Percentiles rank a stretch among this genome's conserved stretches.
Conservation (phyloP, 371 early-diverging fungal species). For the Mucor saturninus region DNA sequence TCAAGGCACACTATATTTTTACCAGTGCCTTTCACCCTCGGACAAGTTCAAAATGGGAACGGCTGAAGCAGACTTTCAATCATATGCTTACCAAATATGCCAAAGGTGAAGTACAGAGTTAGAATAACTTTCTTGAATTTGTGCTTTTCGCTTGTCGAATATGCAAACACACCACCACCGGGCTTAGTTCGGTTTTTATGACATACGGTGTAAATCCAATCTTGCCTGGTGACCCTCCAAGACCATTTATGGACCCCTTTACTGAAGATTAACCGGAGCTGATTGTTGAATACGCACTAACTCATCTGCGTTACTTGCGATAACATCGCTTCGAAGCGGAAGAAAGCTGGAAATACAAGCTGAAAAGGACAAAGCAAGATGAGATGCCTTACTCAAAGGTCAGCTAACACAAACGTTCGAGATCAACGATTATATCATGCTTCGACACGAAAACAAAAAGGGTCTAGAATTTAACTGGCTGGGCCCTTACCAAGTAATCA, state of each 20-base stretch:
- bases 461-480: conserved; percentile 18
- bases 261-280: conserved; percentile 5
- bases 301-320: neutral
- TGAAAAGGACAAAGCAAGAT: conserved; percentile 4
- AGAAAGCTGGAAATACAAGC: neutral
- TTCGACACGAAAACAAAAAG: neutral
- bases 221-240: conserved; percentile 18
- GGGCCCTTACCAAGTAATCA: too few species aligned
- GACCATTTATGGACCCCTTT: conserved; percentile 8
- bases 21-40: conserved; percentile 28
- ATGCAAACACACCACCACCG: too few species aligned
- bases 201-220: conserved; percentile 26
- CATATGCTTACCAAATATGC: conserved; percentile 15
- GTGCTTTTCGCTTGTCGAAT: too few species aligned
- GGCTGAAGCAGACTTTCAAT: conserved; percentile 16
- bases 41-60: conserved; percentile 23
- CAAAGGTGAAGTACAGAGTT: too few species aligned
- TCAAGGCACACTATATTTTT: conserved; percentile 11
- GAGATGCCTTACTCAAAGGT: conserved; percentile 12
- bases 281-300: neutral
- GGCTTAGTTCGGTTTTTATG: conserved; percentile 19
- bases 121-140: too few species aligned
- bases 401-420: conserved; percentile 4
- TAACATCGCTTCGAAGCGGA: neutral
- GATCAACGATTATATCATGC: conserved; percentile 8